Conservation (phyloP, 495 filamentous ascomycete genomes). For the Penicillium pancosmium region DNA sequence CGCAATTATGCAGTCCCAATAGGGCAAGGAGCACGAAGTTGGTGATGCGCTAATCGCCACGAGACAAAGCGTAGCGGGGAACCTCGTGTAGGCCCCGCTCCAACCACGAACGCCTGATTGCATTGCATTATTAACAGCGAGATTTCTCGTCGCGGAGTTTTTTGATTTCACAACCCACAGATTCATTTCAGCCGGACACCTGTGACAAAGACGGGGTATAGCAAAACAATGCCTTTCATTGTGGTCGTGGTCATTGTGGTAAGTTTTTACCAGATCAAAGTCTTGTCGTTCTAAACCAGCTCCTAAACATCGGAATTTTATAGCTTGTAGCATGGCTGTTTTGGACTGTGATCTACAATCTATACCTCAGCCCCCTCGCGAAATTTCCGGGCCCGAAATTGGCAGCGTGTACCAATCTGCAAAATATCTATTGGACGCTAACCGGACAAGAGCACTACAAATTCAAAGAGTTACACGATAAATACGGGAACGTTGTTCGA, state of each 20-base stretch:
- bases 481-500: slow-evolving; percentile 54
- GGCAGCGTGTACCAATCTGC: slow-evolving; percentile 47
- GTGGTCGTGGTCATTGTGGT: background rate
- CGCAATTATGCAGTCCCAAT: too few relatives aligned
- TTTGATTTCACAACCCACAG: too few relatives aligned
- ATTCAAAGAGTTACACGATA: slow-evolving; percentile 41
- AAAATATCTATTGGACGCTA: slow-evolving; percentile 26
- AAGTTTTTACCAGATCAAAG: background rate
- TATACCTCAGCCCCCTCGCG: slow-evolving; percentile 46
- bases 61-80: too few relatives aligned
- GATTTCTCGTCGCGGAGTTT: too few relatives aligned
- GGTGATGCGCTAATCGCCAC: too few relatives aligned
- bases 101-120: too few relatives aligned
- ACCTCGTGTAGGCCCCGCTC: too few relatives aligned
- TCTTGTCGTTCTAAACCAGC: too few relatives aligned
- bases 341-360: slow-evolving; percentile 40
- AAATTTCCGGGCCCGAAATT: slow-evolving; percentile 53
- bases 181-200: too few relatives aligned
- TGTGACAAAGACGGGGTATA: too few relatives aligned
- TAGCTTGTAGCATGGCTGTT: slow-evolving; percentile 9
- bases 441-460: slow-evolving; percentile 46
- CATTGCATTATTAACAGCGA: too few relatives aligned
- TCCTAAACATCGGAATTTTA: background rate
- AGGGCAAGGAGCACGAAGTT: too few relatives aligned
- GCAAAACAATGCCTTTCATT: background rate